Evolutionary conservation across 1,284 basidiomycete species (phyloP).

Genomic region (Sanghuangporus weigelae): DNA sequence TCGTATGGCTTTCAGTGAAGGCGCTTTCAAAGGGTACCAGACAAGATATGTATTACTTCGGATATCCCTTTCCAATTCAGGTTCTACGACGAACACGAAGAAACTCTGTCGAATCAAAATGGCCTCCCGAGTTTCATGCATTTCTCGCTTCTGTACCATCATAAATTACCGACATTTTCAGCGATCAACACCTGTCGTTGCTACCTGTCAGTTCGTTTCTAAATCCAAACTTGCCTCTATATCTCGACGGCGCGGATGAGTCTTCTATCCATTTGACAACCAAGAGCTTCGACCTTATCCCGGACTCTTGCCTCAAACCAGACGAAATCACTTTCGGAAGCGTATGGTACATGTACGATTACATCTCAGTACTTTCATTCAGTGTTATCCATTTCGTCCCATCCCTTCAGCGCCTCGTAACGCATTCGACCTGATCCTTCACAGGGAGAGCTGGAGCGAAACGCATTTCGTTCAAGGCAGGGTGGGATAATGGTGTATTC

Average conservation of each 20-base stretch:
- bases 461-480: too few species aligned
- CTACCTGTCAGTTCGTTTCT: not conserved
- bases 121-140: too few species aligned
- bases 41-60: not conserved
- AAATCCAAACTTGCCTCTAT: not conserved
- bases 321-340: not conserved
- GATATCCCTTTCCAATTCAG: too few species aligned
- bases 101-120: too few species aligned
- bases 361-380: not conserved
- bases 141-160: not conserved
- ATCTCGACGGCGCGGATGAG: not conserved
- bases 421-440: too few species aligned
- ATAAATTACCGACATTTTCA: too few species aligned
- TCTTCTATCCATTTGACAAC: not conserved
- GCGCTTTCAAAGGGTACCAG: slow-evolving; percentile 8
- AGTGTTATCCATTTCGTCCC: too few species aligned
- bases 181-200: not conserved
- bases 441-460: too few species aligned
- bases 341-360: not conserved
- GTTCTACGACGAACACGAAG: too few species aligned
- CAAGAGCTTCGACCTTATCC: not conserved
- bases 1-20: not conserved
- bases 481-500: too few species aligned
- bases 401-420: too few species aligned
- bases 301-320: not conserved